Base-by-base conservation (phyloP, 1,284 basidiomycete species). In the Xerocomus minutiporus region DNA sequence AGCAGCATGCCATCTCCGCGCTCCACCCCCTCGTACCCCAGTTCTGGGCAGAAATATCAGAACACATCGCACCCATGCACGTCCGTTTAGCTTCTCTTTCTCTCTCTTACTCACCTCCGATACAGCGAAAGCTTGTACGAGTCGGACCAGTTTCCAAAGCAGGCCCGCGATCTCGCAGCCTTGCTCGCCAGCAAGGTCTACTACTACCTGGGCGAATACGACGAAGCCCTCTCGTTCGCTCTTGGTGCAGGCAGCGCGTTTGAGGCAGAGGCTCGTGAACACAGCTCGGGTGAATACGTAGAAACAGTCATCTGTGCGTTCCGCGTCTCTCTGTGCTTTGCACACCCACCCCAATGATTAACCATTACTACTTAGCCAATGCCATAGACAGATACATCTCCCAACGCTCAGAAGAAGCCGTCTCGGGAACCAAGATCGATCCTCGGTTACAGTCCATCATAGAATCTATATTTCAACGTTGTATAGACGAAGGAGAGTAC, bases 1-100 rank as follows among this genome's bases (percentile, higher is more conserved):
- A 93, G 65, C 84, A 92, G 60, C 88, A 96, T 77, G 95, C 95
- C 20, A 83, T 98, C 62, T 82, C 84, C 54, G 82, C 86, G 51
- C 79, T 98, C 52, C 86, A 86, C 64, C 75, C 81, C 25, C 81
- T 97, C 50, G 91, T 97, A 8, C 84, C 93, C 40, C 87, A 92
- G 64, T 97, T 97, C 73, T 98, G 95, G 94, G 88, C 94, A 50
- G 95, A 98, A 78, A 95, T 97, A 66, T 93, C 92, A 63, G 95
- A 98, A 71, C 84, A 92, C 69, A 86, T 97, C 61, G 81, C 89
- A 36, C 77, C 85, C 56, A 92, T 97, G 93, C 92, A 68, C 66
- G 90, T 80, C 46, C 47, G 38, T 26, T 35, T 52, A 28, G 35
- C 32, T 31, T 28, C 52, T 35, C 54, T 49, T 23, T 48, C 51